Base-by-base conservation (phyloP, 75 land plant species). In the Cunninghamia lanceolata region DNA sequence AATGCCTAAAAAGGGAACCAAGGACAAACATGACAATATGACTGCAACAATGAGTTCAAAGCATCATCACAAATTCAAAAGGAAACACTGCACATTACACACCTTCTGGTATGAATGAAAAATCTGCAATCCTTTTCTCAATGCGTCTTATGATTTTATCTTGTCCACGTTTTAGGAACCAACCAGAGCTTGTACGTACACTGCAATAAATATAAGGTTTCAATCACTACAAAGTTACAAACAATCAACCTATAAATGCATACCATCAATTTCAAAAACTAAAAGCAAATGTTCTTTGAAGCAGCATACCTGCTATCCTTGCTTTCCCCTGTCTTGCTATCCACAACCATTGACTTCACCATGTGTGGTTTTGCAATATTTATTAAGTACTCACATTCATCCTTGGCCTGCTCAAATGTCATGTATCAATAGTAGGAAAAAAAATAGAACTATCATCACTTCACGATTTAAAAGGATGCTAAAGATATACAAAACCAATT, bases 171-270 rank as follows among this genome's bases (percentile, higher is more conserved):
- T 9, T 86, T 63, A 91, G 77, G 85, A 91, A 89, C 4, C 82
- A 81, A 43, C 92, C 91, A n/a, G 91, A 90, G 89, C 92, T 91
- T 46, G 92, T 91, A 54, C 92, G 92, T 9, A 87, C 91, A 70
- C 92, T 91, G 90, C 78, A 54, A 86, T 28, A 11, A 43, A 15
- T 35, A 83, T 25, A 83, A 83, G 39, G 39, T 83, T 39, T 50
- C 21, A 50, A 83, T 54, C 73, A 54, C 84, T 16, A 30, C 84
- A 83, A 9, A 83, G 16, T 39, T 16, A 63, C 66, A 83, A 8
- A 83, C 10, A 21, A 34, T 34, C 35, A 3, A 15, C 32, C n/a
- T 38, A 6, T 14, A 56, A 47, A 16, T 82, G 13, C 10, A 17
- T 56, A 32, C 14, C n/a, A 35, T 56, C 39, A 54, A 32, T 50